Base-by-base conservation (phyloP, 345 rosid genomes). In the Euclidium syriacum region DNA sequence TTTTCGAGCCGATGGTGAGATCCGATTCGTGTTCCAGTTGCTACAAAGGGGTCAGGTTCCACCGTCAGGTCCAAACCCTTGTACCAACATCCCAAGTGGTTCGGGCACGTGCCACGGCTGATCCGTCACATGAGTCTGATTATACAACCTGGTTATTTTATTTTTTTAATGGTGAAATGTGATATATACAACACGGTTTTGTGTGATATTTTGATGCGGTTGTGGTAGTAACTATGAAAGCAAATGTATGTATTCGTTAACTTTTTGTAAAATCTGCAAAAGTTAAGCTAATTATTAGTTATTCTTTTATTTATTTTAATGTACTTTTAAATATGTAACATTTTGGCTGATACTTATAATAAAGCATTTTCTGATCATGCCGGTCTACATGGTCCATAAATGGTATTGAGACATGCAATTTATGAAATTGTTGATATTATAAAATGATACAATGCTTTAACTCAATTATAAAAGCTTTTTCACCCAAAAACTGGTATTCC, bases 21-120 rank as follows among this genome's bases (percentile, higher is more conserved):
- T 70, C 26, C 12, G 16, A 10, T 38, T 62, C n/a, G 68, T 70
- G 51, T 54, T 70, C 14, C 74, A 70, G 68, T 46, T 53, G 35
- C 35, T 70, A 18, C 74, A 62, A 54, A 54, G 33, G 2, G 74
- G 68, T 29, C 0, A 41, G 1, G 63, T 14, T 50, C 6, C 64
- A 12, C 22, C 5, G 6, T 62, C 74, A 26, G 74, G 42, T 70
- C 26, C 51, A 22, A 62, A 70, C 51, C 43, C 23, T 19, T 70
- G 74, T 30, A 62, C 74, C 41, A 47, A 22, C 29, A 54, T 46
- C 10, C 57, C 51, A 6, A 2, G 4, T 9, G 58, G 68, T 47
- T 55, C 68, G 5, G 74, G 74, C 35, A 22, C 3, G 24, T 70
- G 74, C 50, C 27, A 6, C 9, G 35, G 26, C 5, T 62, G 35